A percentile compares a stretch with the other conserved stretches of the same genome.
Conservation (phyloP, 2,329 filamentous ascomycete species). For the Colletotrichum cuscutae region DNA sequence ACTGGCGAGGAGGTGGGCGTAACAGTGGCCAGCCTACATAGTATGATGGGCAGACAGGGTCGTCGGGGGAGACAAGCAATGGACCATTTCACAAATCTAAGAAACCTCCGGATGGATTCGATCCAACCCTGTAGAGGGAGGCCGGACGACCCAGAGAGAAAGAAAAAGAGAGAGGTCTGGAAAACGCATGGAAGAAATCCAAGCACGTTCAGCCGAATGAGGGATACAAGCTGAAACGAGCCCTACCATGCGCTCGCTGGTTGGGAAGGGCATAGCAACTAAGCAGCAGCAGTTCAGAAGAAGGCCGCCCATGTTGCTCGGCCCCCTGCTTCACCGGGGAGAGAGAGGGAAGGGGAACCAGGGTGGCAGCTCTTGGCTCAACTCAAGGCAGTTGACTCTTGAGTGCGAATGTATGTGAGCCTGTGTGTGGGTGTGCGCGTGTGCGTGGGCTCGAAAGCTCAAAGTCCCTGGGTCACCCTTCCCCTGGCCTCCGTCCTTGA, state of each 20-base stretch:
- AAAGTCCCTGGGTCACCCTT: conserved; percentile 16
- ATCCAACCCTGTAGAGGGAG: conserved; percentile 42
- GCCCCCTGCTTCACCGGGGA: conserved; percentile 33
- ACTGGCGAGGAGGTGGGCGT: conserved; percentile 46
- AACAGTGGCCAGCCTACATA: conserved; percentile 41
- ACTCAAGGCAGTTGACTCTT: conserved; percentile 33
- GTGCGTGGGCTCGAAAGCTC: conserved; percentile 22
- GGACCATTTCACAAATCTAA: conserved; percentile 47
- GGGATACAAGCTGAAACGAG: conserved; percentile 56
- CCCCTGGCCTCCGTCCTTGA: conserved; percentile 14
- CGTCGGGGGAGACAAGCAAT: conserved; percentile 36
- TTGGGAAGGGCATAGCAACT: conserved; percentile 51
- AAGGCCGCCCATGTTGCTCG: conserved; percentile 23
- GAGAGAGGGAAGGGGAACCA: conserved; percentile 12
- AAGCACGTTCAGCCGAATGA: conserved; percentile 48
- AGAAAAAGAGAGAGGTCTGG: conserved; percentile 44
- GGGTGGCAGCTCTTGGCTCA: conserved; percentile 36
- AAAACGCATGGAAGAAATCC: conserved; percentile 53
- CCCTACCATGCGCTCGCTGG: conserved; percentile 52
- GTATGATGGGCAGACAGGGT: conserved; percentile 47
- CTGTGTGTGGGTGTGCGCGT: conserved; percentile 16
- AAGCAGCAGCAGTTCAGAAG: conserved; percentile 44
- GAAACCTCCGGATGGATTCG: conserved; percentile 40
- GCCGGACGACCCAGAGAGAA: conserved; percentile 34
- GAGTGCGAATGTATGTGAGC: background rate